Evolutionary conservation across 2,329 filamentous ascomycete genomes (phyloP), one percentile per base, ranked within the genome.

Genomic region (Exutisphaerella laricina): DNA sequence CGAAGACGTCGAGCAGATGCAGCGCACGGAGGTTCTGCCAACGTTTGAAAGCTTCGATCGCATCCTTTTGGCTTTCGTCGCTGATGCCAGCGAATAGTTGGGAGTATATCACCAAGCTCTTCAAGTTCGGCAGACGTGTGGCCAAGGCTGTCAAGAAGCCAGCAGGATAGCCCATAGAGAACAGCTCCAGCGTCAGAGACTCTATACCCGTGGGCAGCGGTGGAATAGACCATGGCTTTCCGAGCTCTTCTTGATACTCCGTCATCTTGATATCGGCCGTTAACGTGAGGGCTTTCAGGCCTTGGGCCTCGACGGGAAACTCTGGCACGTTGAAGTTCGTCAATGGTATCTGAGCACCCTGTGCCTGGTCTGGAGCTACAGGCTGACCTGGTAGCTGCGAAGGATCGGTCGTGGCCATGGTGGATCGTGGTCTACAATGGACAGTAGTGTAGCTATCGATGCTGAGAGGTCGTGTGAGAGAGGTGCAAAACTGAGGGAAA

Each of bases 1-100:
- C 63, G 45, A 73, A 73, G 10, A 69, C 66, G 49, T 74, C 71
- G 10, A 74, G 61, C n/a, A 74, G 50, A 53, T 73, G 70, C 37
- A 73, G 33, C 10, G 69, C 69, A 6, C 61, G 48, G 16, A 74
- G 53, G 1, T 58, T 51, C 1, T 52, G 55, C 13, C 64, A 55
- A 4, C 50, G 53, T 12, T 60, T 56, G 54, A 73, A 71, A 53
- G 70, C 69, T 6, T 57, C 45, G 0, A 68, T 46, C 0, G 68
- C 70, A 49, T 73, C 70, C 12, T 61, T 50, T 10, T 60, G 54
- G 2, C 59, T 62, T 12, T 65, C 62, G 2, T 56, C 46, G 5
- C 62, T 66, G 8, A 70, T 66, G 4, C 71, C 70, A 12, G 64
- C 67, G 21, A 74, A 63, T 1, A 73, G 57, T 48, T 72, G 70